Conservation (phyloP, 2,329 filamentous ascomycete species). For the Myriosclerotinia scirpicola region DNA sequence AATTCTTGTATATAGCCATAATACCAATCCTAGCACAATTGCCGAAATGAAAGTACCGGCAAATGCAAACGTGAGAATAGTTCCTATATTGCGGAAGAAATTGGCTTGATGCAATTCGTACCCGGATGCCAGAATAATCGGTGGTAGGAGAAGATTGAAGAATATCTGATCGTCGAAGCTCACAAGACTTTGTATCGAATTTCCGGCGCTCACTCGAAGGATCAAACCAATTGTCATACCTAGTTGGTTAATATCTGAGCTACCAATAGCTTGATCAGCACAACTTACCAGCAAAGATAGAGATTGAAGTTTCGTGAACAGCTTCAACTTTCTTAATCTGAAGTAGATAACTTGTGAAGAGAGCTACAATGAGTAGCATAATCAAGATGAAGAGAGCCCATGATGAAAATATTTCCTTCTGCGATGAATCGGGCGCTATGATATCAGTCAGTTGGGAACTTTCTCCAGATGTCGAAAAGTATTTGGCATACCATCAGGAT, state of each 20-base stretch:
- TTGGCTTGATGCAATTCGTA: slow-evolving; percentile 98
- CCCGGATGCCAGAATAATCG: slow-evolving; percentile 94
- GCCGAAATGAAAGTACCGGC: slow-evolving; percentile 96
- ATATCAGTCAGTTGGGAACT: slow-evolving; percentile 31
- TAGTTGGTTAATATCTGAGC: slow-evolving; percentile 41
- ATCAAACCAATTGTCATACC: slow-evolving; percentile 95
- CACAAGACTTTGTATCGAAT: slow-evolving; percentile 84
- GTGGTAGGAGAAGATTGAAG: slow-evolving; percentile 97
- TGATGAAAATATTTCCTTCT: slow-evolving; percentile 93
- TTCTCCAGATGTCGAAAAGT: background rate
- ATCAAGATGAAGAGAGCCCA: slow-evolving; percentile 98
- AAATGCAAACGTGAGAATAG: slow-evolving; percentile 96
- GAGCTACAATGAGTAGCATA: slow-evolving; percentile 85
- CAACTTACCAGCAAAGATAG: slow-evolving; percentile 82
- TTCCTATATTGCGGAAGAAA: slow-evolving; percentile 98
- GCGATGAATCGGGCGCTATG: slow-evolving; percentile 71
- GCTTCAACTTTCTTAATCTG: slow-evolving; percentile 97
- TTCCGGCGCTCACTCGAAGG: slow-evolving; percentile 76
- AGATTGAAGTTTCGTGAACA: slow-evolving; percentile 96
- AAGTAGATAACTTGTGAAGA: slow-evolving; percentile 95
- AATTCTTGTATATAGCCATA: slow-evolving; percentile 86
- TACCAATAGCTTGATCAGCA: background rate
- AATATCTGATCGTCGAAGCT: slow-evolving; percentile 99
- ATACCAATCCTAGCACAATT: slow-evolving; percentile 83
- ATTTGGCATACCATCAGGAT: slow-evolving; percentile 34